Evolutionary conservation across 2,329 filamentous ascomycete species (phyloP), one percentile per base, ranked within the genome.

Genomic region (Purpureocillium takamizusanense): DNA sequence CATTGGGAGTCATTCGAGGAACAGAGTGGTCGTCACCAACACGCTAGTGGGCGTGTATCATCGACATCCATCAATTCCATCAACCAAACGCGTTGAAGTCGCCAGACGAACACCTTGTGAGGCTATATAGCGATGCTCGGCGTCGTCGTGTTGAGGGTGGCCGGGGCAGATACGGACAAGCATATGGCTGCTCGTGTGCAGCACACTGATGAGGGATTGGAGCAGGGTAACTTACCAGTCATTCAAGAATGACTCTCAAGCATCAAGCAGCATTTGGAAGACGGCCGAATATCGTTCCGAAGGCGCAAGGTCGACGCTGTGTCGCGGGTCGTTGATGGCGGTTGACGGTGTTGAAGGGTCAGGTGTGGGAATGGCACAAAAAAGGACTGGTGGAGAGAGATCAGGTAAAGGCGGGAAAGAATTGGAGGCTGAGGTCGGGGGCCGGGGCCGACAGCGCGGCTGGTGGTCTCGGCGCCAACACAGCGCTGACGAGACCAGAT

Each of bases 171-270:
- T 56, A 56, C 53, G 58, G 57, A 55, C 47, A 47, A 52, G 53
- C 51, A 53, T 52, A 56, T 53, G 49, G 53, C 51, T 52, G 50
- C 51, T 46, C 50, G 52, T 50, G 42, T 50, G 48, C 44, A 46
- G 52, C 46, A 48, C 42, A 43, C 34, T 30, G 36, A 33, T 37
- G 37, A 49, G 46, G 49, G 49, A 51, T 40, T 46, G 52, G 49
- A 43, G 37, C 42, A 35, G 49, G 46, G 48, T 42, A 43, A 72
- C 69, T 67, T 62, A 72, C 69, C 64, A 67, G 61, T 68, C 66
- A 72, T 70, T 57, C 65, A 68, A 57, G 51, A 57, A 63, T 53
- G 55, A 55, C 55, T 51, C 50, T 53, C 57, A 63, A 57, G 57
- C 56, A 61, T 54, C 54, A 51, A 42, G 41, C 37, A 42, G 43